phyloP scores from a whole-genome alignment of 2,329 filamentous ascomycete genomes.

The Ceratocystis destructans region DNA sequence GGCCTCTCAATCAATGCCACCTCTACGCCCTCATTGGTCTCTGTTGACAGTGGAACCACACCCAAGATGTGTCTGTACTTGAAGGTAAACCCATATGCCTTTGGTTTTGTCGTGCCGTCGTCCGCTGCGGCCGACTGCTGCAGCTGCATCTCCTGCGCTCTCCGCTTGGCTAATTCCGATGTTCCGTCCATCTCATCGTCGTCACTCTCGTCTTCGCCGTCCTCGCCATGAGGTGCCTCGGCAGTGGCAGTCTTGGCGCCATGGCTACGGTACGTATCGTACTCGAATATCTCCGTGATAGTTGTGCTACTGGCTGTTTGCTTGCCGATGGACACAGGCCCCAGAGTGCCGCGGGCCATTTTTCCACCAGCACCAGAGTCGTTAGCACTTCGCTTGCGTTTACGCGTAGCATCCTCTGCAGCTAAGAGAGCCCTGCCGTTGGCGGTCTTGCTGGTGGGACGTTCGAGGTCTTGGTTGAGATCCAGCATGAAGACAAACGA shows the following conservation, averaged over 20 bases:
- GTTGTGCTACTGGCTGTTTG: constrained; percentile 22
- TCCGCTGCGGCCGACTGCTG: constrained; percentile 24
- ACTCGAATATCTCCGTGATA: constrained; percentile 17
- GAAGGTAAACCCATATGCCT: constrained; percentile 63
- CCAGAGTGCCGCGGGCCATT: constrained; percentile 35
- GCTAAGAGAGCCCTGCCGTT: constrained; percentile 22
- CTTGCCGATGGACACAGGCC: constrained; percentile 32
- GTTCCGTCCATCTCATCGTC: constrained; percentile 21
- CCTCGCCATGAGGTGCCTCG: constrained; percentile 20
- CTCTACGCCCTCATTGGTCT: constrained; percentile 41
- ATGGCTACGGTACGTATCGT: constrained; percentile 15
- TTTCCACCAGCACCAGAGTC: constrained; percentile 40
- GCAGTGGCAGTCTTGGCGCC: constrained; percentile 21
- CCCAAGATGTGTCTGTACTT: constrained; percentile 93
- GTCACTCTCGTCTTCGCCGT: constrained; percentile 31
- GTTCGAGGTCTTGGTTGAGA: constrained; percentile 52
- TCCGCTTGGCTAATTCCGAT: constrained; percentile 11
- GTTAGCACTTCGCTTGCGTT: constrained; percentile 40
- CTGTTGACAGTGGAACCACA: constrained; percentile 35
- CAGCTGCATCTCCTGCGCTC: constrained; percentile 15
- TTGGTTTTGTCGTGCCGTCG: constrained; percentile 20
- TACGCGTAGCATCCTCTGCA: constrained; percentile 29
- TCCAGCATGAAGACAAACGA: constrained; percentile 91
- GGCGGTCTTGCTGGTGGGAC: constrained; percentile 22
- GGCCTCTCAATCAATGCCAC: constrained; percentile 82